Evolutionary conservation across 1,284 basidiomycete genomes (phyloP).

Genomic region (Ustilago sp.): DNA sequence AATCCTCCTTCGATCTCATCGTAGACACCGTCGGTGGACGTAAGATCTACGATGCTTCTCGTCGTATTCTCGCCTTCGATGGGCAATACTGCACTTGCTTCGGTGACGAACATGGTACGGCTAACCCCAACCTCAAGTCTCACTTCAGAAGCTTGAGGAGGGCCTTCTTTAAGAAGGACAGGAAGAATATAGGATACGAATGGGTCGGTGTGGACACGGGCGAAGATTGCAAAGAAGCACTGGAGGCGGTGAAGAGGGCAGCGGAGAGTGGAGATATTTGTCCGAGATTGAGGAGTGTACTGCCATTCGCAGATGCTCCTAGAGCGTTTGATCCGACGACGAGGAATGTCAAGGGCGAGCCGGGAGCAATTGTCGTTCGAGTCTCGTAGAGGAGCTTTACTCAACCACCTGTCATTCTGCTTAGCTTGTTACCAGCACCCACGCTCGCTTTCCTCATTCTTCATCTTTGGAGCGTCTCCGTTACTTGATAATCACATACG

Average conservation of each 20-base stretch:
- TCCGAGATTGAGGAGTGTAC: slow-evolving; percentile 63
- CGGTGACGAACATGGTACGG: slow-evolving; percentile 67
- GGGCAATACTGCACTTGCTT: slow-evolving; percentile 69
- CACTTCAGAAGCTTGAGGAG: slow-evolving; percentile 68
- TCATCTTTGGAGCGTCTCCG: neutral
- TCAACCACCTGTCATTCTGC: neutral
- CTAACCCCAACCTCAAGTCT: slow-evolving; percentile 65
- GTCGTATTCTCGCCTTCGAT: slow-evolving; percentile 69
- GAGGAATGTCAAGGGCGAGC: slow-evolving; percentile 51
- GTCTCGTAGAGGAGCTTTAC: slow-evolving; percentile 41
- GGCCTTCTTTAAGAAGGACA: slow-evolving; percentile 71
- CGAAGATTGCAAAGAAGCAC: slow-evolving; percentile 62
- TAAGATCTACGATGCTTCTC: slow-evolving; percentile 70
- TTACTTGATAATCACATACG: slow-evolving; percentile 1
- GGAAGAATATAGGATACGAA: slow-evolving; percentile 70
- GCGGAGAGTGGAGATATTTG: slow-evolving; percentile 64
- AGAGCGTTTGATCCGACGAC: slow-evolving; percentile 60
- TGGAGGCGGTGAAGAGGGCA: slow-evolving; percentile 62
- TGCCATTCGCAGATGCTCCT: slow-evolving; percentile 64
- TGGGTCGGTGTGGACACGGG: slow-evolving; percentile 64
- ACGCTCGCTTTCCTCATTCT: neutral
- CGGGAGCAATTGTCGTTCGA: slow-evolving; percentile 61
- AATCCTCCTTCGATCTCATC: slow-evolving; percentile 70
- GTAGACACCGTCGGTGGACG: slow-evolving; percentile 68
- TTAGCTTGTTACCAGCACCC: neutral